Conservation (phyloP, 164 flowering plant species). For the Berberis vulgaris region DNA sequence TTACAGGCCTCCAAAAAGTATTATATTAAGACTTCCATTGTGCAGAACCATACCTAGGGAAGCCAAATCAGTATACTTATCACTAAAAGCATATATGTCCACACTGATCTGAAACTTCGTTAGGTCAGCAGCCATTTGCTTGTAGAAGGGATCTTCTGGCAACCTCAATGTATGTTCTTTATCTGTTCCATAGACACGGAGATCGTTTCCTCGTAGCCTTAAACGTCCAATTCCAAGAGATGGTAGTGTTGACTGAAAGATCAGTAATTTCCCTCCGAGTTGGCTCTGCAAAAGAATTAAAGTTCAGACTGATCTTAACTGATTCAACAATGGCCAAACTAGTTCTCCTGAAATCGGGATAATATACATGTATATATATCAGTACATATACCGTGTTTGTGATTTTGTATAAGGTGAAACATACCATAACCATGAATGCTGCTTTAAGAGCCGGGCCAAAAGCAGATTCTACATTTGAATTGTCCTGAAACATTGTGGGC, state of each 20-base stretch:
- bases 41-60: slow-evolving; percentile 53
- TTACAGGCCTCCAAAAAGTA: background rate
- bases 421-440: slow-evolving; percentile 86
- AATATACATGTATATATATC: too few species aligned
- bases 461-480: slow-evolving; percentile 85
- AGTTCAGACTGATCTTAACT: background rate
- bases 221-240: slow-evolving; percentile 93
- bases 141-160: slow-evolving; percentile 91
- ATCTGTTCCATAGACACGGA: slow-evolving; percentile 88
- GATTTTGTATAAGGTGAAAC: slow-evolving; percentile 8
- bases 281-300: slow-evolving; percentile 46
- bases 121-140: slow-evolving; percentile 97
- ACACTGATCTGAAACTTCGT: slow-evolving; percentile 83
- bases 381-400: too few species aligned
- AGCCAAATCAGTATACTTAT: slow-evolving; percentile 92
- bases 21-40: background rate
- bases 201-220: slow-evolving; percentile 87
- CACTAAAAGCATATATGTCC: slow-evolving; percentile 82
- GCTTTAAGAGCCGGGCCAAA: slow-evolving; percentile 99
- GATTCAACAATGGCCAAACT: background rate
- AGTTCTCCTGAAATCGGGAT: background rate
- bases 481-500: slow-evolving; percentile 90
- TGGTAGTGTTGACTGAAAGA: slow-evolving; percentile 82
- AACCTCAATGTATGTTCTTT: slow-evolving; percentile 68
- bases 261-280: slow-evolving; percentile 92